Evolutionary conservation across 306 rosid genomes (phyloP).

Genomic region (Citrullus amarus): DNA sequence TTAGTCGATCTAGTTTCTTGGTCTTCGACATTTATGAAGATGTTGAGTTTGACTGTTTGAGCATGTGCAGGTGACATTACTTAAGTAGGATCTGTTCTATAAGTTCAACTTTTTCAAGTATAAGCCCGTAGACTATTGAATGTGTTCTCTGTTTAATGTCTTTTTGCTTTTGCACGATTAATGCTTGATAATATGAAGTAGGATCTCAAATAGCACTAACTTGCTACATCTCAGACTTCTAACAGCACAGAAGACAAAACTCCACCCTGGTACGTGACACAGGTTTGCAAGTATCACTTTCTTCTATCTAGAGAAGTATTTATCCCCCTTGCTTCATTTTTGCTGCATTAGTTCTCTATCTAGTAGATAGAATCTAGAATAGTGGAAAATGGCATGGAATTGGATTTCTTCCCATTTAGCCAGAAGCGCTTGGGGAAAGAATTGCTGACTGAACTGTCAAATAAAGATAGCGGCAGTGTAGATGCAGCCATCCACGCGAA

Average conservation of each 20-base stretch:
- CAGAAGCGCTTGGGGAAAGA: slow-evolving; percentile 3
- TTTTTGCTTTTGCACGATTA: too few species aligned
- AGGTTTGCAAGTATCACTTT: not conserved
- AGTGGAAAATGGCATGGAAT: slow-evolving; percentile 2
- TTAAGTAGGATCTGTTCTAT: not conserved
- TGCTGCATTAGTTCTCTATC: not conserved
- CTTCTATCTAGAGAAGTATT: not conserved
- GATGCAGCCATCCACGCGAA: slow-evolving; percentile 14
- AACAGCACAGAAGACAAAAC: not conserved
- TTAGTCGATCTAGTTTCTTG: not conserved
- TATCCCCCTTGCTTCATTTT: not conserved
- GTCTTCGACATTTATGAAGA: not conserved
- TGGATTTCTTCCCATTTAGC: slow-evolving; percentile 2
- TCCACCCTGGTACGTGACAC: not conserved
- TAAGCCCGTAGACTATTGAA: not conserved
- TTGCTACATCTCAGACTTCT: not conserved
- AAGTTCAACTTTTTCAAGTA: not conserved
- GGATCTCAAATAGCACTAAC: too few species aligned
- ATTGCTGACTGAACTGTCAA: slow-evolving; percentile 7
- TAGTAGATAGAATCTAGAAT: not conserved
- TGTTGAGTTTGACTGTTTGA: not conserved
- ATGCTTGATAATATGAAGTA: too few species aligned
- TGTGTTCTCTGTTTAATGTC: too few species aligned
- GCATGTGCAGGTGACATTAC: not conserved
- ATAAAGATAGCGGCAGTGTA: slow-evolving; percentile 16